A percentile compares a stretch with the other conserved stretches of the same genome.
phyloP scores from a whole-genome alignment of 495 filamentous ascomycete genomes.

The Talaromyces thailandensis region DNA sequence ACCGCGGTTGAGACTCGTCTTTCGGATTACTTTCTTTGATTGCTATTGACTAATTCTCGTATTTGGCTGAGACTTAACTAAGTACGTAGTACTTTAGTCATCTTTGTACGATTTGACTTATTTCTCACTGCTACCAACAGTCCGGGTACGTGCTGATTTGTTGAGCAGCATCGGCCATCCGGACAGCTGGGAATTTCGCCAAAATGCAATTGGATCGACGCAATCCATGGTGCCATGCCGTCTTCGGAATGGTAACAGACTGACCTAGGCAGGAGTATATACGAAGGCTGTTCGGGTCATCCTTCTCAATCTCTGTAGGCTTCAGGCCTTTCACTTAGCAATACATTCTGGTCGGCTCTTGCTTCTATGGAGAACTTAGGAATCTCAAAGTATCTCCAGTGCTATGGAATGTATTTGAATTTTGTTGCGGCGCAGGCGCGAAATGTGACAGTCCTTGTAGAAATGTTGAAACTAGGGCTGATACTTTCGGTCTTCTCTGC shows the following conservation, averaged over 20 bases:
- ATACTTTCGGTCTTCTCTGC: too few relatives aligned
- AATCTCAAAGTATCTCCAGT: neutral
- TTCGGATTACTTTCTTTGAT: neutral
- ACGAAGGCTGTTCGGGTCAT: neutral
- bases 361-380: neutral
- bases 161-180: neutral
- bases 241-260: neutral
- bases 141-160: neutral
- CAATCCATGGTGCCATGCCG: neutral
- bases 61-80: neutral
- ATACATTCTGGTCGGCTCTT: neutral
- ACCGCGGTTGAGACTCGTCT: neutral
- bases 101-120: neutral
- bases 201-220: neutral
- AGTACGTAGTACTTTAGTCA: neutral
- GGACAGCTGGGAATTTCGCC: neutral
- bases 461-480: too few relatives aligned
- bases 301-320: neutral
- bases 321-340: neutral
- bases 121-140: neutral
- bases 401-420: neutral
- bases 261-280: neutral
- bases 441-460: too few relatives aligned
- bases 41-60: neutral
- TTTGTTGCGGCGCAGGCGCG: neutral